Evolutionary conservation across 129 eudicot genomes (phyloP).

Genomic region (Deinandra increscens): DNA sequence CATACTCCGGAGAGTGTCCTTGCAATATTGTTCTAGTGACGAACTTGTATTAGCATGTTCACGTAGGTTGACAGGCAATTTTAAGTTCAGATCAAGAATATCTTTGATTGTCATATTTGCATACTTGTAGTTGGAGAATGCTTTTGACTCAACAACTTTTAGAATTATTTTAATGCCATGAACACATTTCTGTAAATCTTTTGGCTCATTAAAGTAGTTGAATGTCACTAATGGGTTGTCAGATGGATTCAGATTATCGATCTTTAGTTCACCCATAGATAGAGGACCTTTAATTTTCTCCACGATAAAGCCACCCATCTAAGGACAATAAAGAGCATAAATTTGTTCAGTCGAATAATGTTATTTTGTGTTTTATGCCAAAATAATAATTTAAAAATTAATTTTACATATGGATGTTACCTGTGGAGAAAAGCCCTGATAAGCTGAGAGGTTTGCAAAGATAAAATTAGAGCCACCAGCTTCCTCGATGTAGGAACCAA

Average conservation of each 20-base stretch:
- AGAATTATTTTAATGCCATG: background rate
- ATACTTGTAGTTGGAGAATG: background rate
- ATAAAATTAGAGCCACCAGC: background rate
- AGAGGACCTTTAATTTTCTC: background rate
- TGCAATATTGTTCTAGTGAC: conserved; percentile 59
- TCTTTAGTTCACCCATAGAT: background rate
- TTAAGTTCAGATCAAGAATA: background rate
- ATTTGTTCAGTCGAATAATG: background rate
- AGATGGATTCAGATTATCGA: background rate
- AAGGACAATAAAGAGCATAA: background rate
- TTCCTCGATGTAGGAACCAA: background rate
- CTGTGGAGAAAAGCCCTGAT: background rate
- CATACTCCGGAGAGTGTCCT: conserved; percentile 60
- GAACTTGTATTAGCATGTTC: conserved; percentile 3
- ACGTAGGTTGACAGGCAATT: background rate
- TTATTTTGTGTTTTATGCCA: no score
- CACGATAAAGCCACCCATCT: background rate
- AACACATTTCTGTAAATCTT: background rate
- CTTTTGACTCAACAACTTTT: background rate
- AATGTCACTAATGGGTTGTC: no score
- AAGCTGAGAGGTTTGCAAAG: background rate
- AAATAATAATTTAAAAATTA: no score
- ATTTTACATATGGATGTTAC: background rate
- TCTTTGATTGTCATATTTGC: background rate
- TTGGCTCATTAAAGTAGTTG: background rate